Conservation (phyloP, 768 basidiomycete species). For the Tylopilus plumbeoviolaceoides region DNA sequence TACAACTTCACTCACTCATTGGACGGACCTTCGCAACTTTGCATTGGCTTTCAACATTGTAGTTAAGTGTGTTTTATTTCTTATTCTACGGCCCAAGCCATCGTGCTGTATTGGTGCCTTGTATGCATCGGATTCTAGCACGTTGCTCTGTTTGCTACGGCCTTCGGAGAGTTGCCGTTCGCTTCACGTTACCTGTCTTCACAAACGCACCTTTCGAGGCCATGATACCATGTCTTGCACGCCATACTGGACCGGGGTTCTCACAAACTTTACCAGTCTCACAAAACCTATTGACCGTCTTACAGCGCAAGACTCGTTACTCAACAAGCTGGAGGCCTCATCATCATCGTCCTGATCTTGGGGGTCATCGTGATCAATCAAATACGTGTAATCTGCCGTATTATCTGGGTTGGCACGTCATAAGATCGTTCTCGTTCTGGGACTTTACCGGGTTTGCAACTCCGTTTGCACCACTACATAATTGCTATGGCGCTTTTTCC, state of each 20-base stretch:
- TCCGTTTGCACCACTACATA: slow-evolving; percentile 83
- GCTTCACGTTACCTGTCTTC: slow-evolving; percentile 72
- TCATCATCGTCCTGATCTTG: slow-evolving; percentile 64
- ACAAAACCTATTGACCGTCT: slow-evolving; percentile 70
- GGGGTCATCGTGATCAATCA: slow-evolving; percentile 66
- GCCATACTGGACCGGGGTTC: slow-evolving; percentile 75
- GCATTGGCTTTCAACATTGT: slow-evolving; percentile 74
- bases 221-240: slow-evolving; percentile 68
- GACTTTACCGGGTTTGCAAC: slow-evolving; percentile 63
- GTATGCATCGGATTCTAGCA: slow-evolving; percentile 88
- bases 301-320: slow-evolving; percentile 62
- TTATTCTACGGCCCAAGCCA: slow-evolving; percentile 67
- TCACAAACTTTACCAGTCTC: slow-evolving; percentile 70
- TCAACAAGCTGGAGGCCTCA: slow-evolving; percentile 63
- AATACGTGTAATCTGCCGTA: slow-evolving; percentile 72
- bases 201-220: slow-evolving; percentile 65
- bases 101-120: slow-evolving; percentile 71
- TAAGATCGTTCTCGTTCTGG: slow-evolving; percentile 60
- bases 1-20: slow-evolving; percentile 50
- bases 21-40: slow-evolving; percentile 63
- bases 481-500: slow-evolving; percentile 71
- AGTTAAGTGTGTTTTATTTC: slow-evolving; percentile 62
- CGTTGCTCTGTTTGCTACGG: slow-evolving; percentile 67
- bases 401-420: slow-evolving; percentile 70
- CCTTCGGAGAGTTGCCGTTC: slow-evolving; percentile 73